Evolutionary conservation across 2,329 filamentous ascomycete species (phyloP), one percentile per base, ranked within the genome.

Genomic region (Fusarium sacchari): DNA sequence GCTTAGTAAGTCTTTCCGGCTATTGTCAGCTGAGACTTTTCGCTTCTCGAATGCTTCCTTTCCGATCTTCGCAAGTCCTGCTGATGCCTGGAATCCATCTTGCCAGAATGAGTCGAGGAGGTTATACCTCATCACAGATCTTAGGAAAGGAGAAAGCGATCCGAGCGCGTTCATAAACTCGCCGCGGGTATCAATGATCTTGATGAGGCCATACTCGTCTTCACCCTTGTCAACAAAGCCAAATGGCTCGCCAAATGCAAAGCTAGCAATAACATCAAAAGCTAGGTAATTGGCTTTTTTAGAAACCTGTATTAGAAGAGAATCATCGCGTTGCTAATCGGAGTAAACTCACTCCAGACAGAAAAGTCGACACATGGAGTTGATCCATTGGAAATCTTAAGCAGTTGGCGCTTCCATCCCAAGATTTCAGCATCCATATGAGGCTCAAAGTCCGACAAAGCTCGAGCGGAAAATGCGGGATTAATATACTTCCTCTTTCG

Each of bases 231-330:
- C 26, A 9, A 56, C 22, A 8, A 56, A 56, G 3, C 36, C 52
- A 56, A 56, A 56, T 4, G 18, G 26, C 14, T 40, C 36, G 10
- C 26, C 52, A 11, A 56, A 56, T 3, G 52, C 52, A 22, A 56
- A 56, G 11, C 36, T 56, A 1, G 36, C 26, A 24, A 56, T 56
- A 5, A 42, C 36, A 30, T 56, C 52, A 7, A 56, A 56, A 6
- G 36, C 52, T 11, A 56, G 15, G 8, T 56, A 56, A 56, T 42
- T 56, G 5, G 36, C 52, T 42, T 39, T 42, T 52, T 22, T 14
- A 4, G 17, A 4, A 6, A 2, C 3, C 2, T 10, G 0, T 0
- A 1, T 55, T 17, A 55, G 22, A 30, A 9, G 5, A 18, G 3
- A 4, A 6, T 15, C 3, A 6, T 24, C 15, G n/a, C 7, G 18